Evolutionary conservation across 2,329 filamentous ascomycete species (phyloP).

Genomic region (Ophiostoma himal-ulmi): DNA sequence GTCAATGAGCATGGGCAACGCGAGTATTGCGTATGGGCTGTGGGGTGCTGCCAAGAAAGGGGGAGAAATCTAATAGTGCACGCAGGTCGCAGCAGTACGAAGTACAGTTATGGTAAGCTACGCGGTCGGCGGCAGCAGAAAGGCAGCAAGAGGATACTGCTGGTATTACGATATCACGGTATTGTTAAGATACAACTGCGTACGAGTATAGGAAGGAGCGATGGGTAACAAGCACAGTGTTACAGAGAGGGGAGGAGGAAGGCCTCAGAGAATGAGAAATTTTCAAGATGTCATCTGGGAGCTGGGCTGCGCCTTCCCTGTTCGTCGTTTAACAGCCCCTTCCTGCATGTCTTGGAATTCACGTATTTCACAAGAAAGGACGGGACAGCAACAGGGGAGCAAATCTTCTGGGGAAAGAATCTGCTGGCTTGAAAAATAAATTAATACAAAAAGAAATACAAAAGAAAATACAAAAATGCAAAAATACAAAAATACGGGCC

Average conservation of each 20-base stretch:
- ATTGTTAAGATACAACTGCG: background rate
- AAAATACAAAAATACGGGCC: background rate
- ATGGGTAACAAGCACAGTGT: background rate
- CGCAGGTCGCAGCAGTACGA: background rate
- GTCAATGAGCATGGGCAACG: background rate
- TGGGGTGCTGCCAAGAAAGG: slow-evolving; percentile 17
- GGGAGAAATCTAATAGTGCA: slow-evolving; percentile 14
- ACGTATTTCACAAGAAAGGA: background rate
- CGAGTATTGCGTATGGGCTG: slow-evolving; percentile 5
- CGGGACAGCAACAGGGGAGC: slow-evolving; percentile 16
- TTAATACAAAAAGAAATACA: background rate
- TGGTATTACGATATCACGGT: background rate
- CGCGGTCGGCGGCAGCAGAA: background rate
- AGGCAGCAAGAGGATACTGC: background rate
- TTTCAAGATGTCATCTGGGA: background rate
- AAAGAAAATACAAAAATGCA: background rate
- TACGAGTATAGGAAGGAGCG: background rate
- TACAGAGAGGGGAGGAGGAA: background rate
- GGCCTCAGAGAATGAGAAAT: background rate
- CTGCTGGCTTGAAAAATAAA: slow-evolving; percentile 6
- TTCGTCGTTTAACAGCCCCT: background rate
- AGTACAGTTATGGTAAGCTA: background rate
- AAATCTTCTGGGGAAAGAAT: slow-evolving; percentile 1
- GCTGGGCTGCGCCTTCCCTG: background rate
- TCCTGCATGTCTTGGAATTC: slow-evolving; percentile 15